Evolutionary conservation across 305 asterid species (phyloP).

Genomic region (Fraxinus albicans): DNA sequence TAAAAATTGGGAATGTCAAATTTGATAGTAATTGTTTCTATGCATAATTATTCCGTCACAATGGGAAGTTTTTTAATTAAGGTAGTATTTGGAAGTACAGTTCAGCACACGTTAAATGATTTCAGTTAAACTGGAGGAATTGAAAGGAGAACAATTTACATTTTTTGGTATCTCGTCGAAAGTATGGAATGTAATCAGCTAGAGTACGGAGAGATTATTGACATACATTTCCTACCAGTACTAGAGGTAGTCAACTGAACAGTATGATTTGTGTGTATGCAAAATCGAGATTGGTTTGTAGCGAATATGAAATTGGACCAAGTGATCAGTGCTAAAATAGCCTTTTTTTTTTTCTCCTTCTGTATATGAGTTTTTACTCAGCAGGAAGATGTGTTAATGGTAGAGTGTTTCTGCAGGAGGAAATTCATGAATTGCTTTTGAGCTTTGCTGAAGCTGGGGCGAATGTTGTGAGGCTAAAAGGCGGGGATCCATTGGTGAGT

Average conservation of each 20-base stretch:
- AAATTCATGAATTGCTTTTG: slow-evolving; percentile 88
- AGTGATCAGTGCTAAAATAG: neutral
- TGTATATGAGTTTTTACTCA: neutral
- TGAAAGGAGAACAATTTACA: neutral
- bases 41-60: neutral
- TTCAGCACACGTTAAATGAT: neutral
- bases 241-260: neutral
- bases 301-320: neutral
- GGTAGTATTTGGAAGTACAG: neutral
- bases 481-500: slow-evolving; percentile 95
- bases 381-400: slow-evolving; percentile 9
- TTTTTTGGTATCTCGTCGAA: neutral
- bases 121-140: neutral
- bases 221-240: neutral
- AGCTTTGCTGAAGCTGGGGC: slow-evolving; percentile 98
- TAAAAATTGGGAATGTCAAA: neutral
- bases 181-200: neutral
- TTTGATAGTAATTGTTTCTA: neutral
- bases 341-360: neutral
- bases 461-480: slow-evolving; percentile 92
- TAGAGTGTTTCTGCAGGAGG: slow-evolving; percentile 54
- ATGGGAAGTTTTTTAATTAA: neutral
- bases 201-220: neutral
- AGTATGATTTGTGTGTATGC: neutral
- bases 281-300: neutral